Percentiles rank a stretch among this genome's conserved stretches.
These are phyloP conservation scores for Candida gigantensis DNA, from an alignment of 1,139 yeast genomes.

Conservation along the genomic window DNA sequence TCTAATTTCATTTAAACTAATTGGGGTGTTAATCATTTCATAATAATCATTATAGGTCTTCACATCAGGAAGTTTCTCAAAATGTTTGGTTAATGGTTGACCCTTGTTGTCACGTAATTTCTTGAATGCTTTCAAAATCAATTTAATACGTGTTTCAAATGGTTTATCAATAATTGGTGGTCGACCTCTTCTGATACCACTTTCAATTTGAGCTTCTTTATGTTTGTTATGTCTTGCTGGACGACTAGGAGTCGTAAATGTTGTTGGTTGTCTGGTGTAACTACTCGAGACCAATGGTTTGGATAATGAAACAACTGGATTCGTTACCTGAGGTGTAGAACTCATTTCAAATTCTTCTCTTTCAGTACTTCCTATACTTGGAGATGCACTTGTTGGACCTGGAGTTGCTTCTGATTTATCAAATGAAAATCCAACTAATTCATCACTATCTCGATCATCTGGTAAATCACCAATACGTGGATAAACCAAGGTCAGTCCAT, in stretches of 20 bases:
- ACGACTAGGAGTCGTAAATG: conserved; percentile 4
- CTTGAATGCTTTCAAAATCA: conserved; percentile 77
- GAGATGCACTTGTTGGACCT: conserved; percentile 4
- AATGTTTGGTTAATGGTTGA: conserved; percentile 54
- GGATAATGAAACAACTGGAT: conserved; percentile 9
- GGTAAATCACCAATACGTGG: conserved; percentile 81
- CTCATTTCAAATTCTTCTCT: conserved; percentile 16
- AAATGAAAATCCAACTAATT: conserved; percentile 11
- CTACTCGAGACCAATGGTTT: conserved; percentile 14
- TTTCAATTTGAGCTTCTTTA: conserved; percentile 30
- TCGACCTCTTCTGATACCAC: conserved; percentile 81
- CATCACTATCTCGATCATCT: conserved; percentile 38
- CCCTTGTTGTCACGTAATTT: conserved; percentile 61
- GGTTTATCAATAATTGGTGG: conserved; percentile 97
- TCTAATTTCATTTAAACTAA: conserved; percentile 79
- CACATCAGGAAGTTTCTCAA: conserved; percentile 82
- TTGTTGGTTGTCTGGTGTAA: conserved; percentile 6
- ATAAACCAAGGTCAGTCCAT: conserved; percentile 49
- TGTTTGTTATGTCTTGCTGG: conserved; percentile 12
- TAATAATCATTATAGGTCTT: conserved; percentile 70
- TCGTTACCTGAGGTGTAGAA: conserved; percentile 14
- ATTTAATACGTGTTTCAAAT: conserved; percentile 87
- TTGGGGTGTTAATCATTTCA: conserved; percentile 62
- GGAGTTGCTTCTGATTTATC: conserved; percentile 9
- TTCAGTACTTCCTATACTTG: conserved; percentile 6